Base-by-base conservation (phyloP, 2,329 filamentous ascomycete genomes). In the Nigrograna mackinnonii region DNA sequence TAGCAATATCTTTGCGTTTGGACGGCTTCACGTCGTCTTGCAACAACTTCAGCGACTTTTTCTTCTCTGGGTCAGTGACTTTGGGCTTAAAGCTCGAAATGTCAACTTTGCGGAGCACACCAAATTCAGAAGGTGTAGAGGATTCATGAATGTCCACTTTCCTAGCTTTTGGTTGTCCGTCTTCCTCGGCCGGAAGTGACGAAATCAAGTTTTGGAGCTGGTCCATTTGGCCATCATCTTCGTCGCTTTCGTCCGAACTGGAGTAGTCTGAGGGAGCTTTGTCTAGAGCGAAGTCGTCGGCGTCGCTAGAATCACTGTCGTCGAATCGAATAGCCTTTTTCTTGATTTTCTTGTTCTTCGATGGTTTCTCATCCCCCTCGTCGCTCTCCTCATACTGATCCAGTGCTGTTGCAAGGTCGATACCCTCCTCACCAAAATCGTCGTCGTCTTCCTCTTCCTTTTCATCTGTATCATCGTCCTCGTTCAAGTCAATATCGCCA, bases 21-120 rank as follows among this genome's bases (percentile, higher is more conserved):
- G 74, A 83, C 74, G 68, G 70, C 53, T 82, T 83, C 35, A 80
- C 74, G 52, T 85, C 82, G 59, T 82, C 84, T 49, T 76, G 79
- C 60, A 91, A 79, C 49, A 88, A 79, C 68, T 92, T 94, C 37
- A 94, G 76, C 0, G 89, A 86, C 58, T 86, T 90, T 63, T 89
- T 91, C 58, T 91, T 81, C 35, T 83, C 78, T 2, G 86, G 82
- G 60, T 95, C 89, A 45, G 83, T 85, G 35, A 90, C 77, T 11
- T 84, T 83, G 18, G 84, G 77, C 35, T 95, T 73, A 9, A 96
- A 77, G 64, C 95, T 90, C 46, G 85, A 81, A 14, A 95, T 74
- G 24, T 84, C 85, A 46, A 95, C 79, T 64, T 91, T 89, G 41
- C 80, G 74, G 45, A 83, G 82, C 22, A 80, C 66, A 7, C 79